Conservation (phyloP, 2,329 filamentous ascomycete species). For the Cladophialophora carrionii region DNA sequence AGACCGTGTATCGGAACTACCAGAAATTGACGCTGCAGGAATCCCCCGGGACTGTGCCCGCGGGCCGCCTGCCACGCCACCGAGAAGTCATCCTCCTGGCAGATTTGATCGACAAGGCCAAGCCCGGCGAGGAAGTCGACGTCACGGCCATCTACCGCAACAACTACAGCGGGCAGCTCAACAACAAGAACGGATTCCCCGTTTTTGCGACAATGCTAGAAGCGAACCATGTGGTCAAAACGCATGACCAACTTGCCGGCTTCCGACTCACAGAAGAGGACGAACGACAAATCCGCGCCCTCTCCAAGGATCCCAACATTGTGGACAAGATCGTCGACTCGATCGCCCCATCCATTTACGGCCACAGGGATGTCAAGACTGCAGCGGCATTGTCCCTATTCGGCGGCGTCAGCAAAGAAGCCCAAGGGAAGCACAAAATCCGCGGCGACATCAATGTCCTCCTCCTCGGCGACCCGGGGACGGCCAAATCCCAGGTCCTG, state of each 20-base stretch:
- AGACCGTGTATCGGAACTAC: conserved; percentile 98
- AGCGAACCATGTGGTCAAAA: conserved; percentile 95
- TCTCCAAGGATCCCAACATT: conserved; percentile 88
- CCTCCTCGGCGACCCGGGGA: conserved; percentile 93
- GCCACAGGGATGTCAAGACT: conserved; percentile 95
- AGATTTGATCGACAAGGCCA: conserved; percentile 94
- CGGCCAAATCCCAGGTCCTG: conserved; percentile 94
- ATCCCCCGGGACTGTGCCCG: conserved; percentile 93
- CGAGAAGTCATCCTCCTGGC: conserved; percentile 94
- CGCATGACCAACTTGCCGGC: conserved; percentile 94
- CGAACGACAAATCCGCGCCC: conserved; percentile 81
- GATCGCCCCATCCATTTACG: conserved; percentile 96
- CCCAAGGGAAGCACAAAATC: conserved; percentile 85
- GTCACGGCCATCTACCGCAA: conserved; percentile 96
- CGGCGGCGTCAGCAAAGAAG: conserved; percentile 87
- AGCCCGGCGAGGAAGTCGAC: conserved; percentile 97
- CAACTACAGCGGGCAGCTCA: conserved; percentile 95
- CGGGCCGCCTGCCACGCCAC: conserved; percentile 88
- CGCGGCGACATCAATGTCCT: conserved; percentile 98
- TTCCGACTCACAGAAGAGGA: conserved; percentile 96
- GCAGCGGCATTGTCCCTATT: conserved; percentile 92
- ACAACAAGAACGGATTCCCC: conserved; percentile 98
- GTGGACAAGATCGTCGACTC: conserved; percentile 91
- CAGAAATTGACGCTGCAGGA: conserved; percentile 97
- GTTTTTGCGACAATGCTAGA: conserved; percentile 98